Base-by-base conservation (phyloP, 1,284 basidiomycete genomes). In the Inonotus hispidus region DNA sequence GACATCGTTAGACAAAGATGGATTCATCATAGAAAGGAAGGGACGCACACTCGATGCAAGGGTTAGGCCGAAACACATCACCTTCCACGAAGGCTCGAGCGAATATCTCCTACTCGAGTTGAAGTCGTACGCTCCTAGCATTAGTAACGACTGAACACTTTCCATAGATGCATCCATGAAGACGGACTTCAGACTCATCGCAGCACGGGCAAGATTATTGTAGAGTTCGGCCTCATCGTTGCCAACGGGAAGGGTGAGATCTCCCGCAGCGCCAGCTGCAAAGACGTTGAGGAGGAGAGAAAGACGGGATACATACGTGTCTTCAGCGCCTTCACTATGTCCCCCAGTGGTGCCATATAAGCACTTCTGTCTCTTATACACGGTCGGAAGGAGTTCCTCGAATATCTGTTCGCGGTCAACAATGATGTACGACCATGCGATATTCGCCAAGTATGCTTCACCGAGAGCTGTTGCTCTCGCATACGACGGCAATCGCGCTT, bases 211-310 rank as follows among this genome's bases (percentile, higher is more conserved):
- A 10, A 71, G 64, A 32, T 63, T 58, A 47, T 67, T 65, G 55
- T 67, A 70, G 27, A 64, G 49, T 53, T 71, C 69, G 13, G 65
- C 68, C 54, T 68, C 66, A 16, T 66, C 68, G 46, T 66, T 65
- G 23, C 61, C 64, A 19, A 67, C 56, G 11, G 63, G 58, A 11
- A 64, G 66, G 35, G 66, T 65, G 49, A 69, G 62, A 54, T 70
- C 68, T 21, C 67, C 64, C 13, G 64, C 56, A 2, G 64, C 58
- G 2, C 65, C 67, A 10, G 63, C 53, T 5, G 65, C 67, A 25
- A 69, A 62, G 7, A 68, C 63, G 7, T 58, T 53, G 39, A 68
- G 64, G 11, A 66, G 59, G 10, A 68, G 59, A 6, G 67, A 52
- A 1, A 68, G 58, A 11, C 60, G 62, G 38, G 43, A 58, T 37